Base-by-base conservation (phyloP, 495 filamentous ascomycete genomes). In the Penicillium angulare region DNA sequence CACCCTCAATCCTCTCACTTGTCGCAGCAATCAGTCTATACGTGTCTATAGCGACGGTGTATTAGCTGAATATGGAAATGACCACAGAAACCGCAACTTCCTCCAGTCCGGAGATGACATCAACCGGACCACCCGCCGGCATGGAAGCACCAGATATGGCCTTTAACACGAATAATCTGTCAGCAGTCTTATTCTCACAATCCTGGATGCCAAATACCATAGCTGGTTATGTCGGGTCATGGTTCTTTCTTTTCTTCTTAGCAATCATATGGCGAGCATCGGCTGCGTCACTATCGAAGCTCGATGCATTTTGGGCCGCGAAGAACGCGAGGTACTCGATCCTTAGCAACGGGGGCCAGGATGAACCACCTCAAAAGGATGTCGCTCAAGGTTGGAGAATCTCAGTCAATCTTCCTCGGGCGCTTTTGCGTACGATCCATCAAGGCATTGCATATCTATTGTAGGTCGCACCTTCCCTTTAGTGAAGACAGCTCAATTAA, bases 201-300 rank as follows among this genome's bases (percentile, higher is more conserved):
- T 52, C 69, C 27, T 97, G 90, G 90, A 85, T 82, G 6, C 92
- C 92, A 13, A 71, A 59, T 7, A 80, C 68, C 17, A 74, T 77
- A 0, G 87, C 86, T 44, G 56, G 74, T 43, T 97, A 96, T 64
- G 90, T 86, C 3, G 89, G 79, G 34, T 91, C 89, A 29, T 95
- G 90, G 68, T 86, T 96, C 66, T 95, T 95, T 68, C 77, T 95
- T 35, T 83, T 93, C 67, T 47, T 86, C 17, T 80, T 96, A 20
- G 80, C 85, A 15, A 74, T 85, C 51, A 56, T 86, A 44, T 84
- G 83, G 63, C 86, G 90, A 32, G 73, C 71, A 16, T 71, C 92
- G 6, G 68, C 88, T 38, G 92, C 89, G 3, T 73, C 80, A 56
- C 88, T 87, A 63, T 64, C 69, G 17, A 51, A 70, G 15, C 67